phyloP scores from a whole-genome alignment of 2,329 filamentous ascomycete genomes.

The Thermoascus crustaceus region DNA sequence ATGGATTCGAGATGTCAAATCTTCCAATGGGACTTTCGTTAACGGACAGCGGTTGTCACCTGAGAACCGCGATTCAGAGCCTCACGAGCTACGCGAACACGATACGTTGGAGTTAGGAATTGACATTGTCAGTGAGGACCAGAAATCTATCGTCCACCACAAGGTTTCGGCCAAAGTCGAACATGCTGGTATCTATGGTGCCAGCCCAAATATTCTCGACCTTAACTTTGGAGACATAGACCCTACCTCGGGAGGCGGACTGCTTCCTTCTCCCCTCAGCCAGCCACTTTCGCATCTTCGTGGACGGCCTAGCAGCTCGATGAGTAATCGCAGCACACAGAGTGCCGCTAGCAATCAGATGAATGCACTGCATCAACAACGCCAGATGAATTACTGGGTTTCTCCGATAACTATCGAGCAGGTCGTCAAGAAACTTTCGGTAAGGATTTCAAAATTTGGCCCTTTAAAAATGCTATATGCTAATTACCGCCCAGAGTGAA shows the following conservation, averaged over 20 bases:
- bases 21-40: slow-evolving; percentile 96
- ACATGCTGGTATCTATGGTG: slow-evolving; percentile 73
- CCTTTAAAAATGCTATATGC: slow-evolving; percentile 16
- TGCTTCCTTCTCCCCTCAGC: slow-evolving; percentile 62
- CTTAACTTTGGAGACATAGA: slow-evolving; percentile 91
- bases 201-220: slow-evolving; percentile 67
- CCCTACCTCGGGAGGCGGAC: slow-evolving; percentile 60
- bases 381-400: slow-evolving; percentile 73
- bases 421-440: slow-evolving; percentile 78
- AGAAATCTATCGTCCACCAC: slow-evolving; percentile 96
- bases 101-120: slow-evolving; percentile 94
- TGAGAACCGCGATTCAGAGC: slow-evolving; percentile 93
- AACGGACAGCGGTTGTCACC: slow-evolving; percentile 83
- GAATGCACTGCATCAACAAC: slow-evolving; percentile 58
- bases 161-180: slow-evolving; percentile 97
- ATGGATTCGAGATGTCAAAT: slow-evolving; percentile 95
- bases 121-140: slow-evolving; percentile 96
- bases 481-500: slow-evolving; percentile 58
- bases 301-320: slow-evolving; percentile 60
- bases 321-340: slow-evolving; percentile 50
- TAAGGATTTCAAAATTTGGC: slow-evolving; percentile 31
- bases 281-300: slow-evolving; percentile 58
- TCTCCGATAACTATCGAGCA: slow-evolving; percentile 89
- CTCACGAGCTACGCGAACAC: slow-evolving; percentile 82
- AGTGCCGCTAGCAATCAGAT: slow-evolving; percentile 50